Evolutionary conservation across 1,139 yeast species (phyloP).

Genomic region (Yamadazyma membranifaciens): DNA sequence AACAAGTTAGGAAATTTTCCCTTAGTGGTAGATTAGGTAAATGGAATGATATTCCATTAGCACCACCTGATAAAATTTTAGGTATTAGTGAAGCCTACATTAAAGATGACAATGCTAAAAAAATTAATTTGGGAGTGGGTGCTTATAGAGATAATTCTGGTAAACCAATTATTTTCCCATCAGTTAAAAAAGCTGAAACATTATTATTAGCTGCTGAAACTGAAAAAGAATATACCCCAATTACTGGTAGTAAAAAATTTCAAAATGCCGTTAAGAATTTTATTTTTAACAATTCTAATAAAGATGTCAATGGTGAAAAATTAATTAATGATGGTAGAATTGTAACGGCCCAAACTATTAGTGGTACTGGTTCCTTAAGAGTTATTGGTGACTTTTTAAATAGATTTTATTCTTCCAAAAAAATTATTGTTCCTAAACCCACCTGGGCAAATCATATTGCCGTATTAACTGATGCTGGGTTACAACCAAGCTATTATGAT

Average conservation of each 20-base stretch:
- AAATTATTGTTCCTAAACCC: slow-evolving; percentile 62
- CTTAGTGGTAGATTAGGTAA: slow-evolving; percentile 17
- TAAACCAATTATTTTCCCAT: slow-evolving; percentile 47
- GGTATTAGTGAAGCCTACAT: slow-evolving; percentile 59
- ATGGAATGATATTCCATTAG: slow-evolving; percentile 53
- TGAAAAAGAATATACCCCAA: slow-evolving; percentile 59
- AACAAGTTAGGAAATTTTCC: slow-evolving; percentile 13
- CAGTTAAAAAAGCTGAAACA: slow-evolving; percentile 47
- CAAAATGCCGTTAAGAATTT: slow-evolving; percentile 49
- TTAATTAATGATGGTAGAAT: slow-evolving; percentile 48
- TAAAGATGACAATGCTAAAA: slow-evolving; percentile 39
- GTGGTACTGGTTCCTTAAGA: slow-evolving; percentile 61
- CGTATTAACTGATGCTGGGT: slow-evolving; percentile 53
- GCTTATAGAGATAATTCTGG: slow-evolving; percentile 50
- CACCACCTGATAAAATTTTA: slow-evolving; percentile 73
- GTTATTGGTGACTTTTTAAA: slow-evolving; percentile 54
- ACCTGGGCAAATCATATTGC: slow-evolving; percentile 77
- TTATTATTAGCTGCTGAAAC: slow-evolving; percentile 39
- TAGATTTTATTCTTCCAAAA: slow-evolving; percentile 43
- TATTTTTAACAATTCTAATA: slow-evolving; percentile 49
- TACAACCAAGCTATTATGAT: slow-evolving; percentile 38
- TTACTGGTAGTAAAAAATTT: slow-evolving; percentile 49
- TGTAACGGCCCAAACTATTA: slow-evolving; percentile 56
- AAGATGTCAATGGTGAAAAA: slow-evolving; percentile 47
- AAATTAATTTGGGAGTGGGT: slow-evolving; percentile 52